These are phyloP conservation scores for Wickerhamiella australiensis DNA, from an alignment of 805 yeast species.

Conservation along the genomic window DNA sequence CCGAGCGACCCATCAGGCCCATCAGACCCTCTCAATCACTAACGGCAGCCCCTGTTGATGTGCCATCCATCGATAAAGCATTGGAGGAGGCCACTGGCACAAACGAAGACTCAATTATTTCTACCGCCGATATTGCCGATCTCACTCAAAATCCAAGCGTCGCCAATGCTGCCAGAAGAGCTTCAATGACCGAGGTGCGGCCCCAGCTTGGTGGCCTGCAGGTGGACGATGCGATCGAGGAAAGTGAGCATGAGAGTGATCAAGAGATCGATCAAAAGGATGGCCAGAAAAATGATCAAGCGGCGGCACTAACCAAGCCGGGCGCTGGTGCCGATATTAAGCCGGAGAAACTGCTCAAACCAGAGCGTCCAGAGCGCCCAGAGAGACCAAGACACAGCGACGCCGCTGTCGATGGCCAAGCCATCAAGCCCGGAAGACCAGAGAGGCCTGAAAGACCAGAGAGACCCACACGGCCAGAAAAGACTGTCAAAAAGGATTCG, in stretches of 20 bases:
- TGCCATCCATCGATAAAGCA: not conserved
- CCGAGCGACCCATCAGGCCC: not conserved
- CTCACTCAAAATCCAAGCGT: not conserved
- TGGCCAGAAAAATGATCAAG: no score
- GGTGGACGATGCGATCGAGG: not conserved
- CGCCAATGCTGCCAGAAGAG: not conserved
- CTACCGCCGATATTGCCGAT: not conserved
- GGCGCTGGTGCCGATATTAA: not conserved
- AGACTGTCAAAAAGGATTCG: not conserved
- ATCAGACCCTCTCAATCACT: not conserved
- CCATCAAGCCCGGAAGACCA: not conserved
- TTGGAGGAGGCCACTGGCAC: not conserved
- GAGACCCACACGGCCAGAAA: not conserved
- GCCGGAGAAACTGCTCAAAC: not conserved
- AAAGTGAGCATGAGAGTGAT: not conserved
- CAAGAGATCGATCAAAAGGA: no score
- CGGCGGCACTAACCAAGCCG: not conserved
- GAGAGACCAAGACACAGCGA: not conserved
- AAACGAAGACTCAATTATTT: not conserved
- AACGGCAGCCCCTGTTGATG: not conserved
- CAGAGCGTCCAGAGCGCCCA: slow-evolving; percentile 2
- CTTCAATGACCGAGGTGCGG: not conserved
- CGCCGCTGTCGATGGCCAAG: not conserved
- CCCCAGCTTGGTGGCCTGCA: not conserved
- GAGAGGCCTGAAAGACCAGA: not conserved